These are phyloP conservation scores for Microthlaspi erraticum DNA, from an alignment of 345 rosid genomes.

Conservation along the genomic window DNA sequence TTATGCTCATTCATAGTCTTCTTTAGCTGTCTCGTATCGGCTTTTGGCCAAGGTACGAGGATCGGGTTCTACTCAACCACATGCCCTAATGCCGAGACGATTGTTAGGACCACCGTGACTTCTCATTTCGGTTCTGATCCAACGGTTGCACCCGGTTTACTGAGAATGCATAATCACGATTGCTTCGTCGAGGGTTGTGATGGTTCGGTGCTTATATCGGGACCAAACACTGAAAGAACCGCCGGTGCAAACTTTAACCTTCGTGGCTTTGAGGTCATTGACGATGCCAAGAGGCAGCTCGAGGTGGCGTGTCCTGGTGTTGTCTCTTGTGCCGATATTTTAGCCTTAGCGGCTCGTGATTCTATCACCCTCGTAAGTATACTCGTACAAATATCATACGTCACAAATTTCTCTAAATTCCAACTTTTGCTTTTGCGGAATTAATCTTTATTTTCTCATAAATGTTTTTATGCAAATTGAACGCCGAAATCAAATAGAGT, in stretches of 20 bases:
- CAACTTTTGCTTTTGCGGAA: neutral
- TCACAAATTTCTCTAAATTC: neutral
- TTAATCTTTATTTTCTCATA: too few relatives aligned
- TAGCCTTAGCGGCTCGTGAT: slow-evolving; percentile 55
- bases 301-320: slow-evolving; percentile 53
- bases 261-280: slow-evolving; percentile 47
- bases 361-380: slow-evolving; percentile 39
- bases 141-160: slow-evolving; percentile 46
- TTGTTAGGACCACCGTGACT: slow-evolving; percentile 40
- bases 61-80: slow-evolving; percentile 51
- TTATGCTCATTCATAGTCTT: neutral
- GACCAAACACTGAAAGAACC: slow-evolving; percentile 49
- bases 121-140: slow-evolving; percentile 42
- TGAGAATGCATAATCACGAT: slow-evolving; percentile 57
- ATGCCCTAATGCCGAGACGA: slow-evolving; percentile 50
- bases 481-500: neutral
- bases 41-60: slow-evolving; percentile 39
- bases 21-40: slow-evolving; percentile 5
- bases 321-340: slow-evolving; percentile 60
- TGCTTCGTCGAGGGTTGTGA: slow-evolving; percentile 61
- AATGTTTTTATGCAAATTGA: neutral
- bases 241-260: slow-evolving; percentile 44
- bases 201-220: slow-evolving; percentile 52
- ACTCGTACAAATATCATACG: neutral
- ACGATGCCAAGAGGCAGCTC: slow-evolving; percentile 41